phyloP scores from a whole-genome alignment of 1,284 basidiomycete genomes.

The Bothia castanella region DNA sequence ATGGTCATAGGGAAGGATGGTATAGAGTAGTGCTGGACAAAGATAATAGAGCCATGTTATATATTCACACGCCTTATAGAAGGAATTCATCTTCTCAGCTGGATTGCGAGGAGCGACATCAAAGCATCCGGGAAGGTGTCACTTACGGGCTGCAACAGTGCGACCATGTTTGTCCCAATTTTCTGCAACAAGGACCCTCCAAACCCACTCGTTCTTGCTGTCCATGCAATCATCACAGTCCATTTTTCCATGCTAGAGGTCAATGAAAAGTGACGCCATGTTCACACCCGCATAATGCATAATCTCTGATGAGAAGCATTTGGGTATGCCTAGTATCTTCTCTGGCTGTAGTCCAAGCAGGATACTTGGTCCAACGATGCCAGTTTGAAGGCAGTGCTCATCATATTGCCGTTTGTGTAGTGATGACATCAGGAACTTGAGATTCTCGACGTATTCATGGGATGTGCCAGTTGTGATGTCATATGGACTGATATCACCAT shows the following conservation, averaged over 20 bases:
- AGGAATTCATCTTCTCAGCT: not conserved
- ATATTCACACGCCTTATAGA: slow-evolving; percentile 1
- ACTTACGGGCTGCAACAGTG: not conserved
- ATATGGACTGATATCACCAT: not conserved
- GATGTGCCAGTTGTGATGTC: not conserved
- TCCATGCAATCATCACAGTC: not conserved
- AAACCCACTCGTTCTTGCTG: not conserved
- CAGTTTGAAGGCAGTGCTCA: not conserved
- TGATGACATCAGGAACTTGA: not conserved
- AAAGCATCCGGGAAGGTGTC: not conserved
- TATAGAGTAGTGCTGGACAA: not conserved
- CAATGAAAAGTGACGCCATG: not conserved
- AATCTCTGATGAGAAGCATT: not conserved
- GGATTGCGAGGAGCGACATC: not conserved
- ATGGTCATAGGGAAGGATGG: not conserved
- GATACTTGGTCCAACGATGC: not conserved
- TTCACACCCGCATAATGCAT: slow-evolving; percentile 1
- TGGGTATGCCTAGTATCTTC: not conserved
- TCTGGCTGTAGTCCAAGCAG: not conserved
- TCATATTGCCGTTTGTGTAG: too few species aligned
- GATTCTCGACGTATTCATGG: not conserved
- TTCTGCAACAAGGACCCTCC: not conserved
- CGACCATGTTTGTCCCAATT: not conserved
- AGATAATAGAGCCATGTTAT: slow-evolving; percentile 3
- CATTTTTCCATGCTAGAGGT: not conserved